Evolutionary conservation across 1,284 basidiomycete genomes (phyloP), one percentile per base, ranked within the genome.

Genomic region (Chondrostereum purpureum): DNA sequence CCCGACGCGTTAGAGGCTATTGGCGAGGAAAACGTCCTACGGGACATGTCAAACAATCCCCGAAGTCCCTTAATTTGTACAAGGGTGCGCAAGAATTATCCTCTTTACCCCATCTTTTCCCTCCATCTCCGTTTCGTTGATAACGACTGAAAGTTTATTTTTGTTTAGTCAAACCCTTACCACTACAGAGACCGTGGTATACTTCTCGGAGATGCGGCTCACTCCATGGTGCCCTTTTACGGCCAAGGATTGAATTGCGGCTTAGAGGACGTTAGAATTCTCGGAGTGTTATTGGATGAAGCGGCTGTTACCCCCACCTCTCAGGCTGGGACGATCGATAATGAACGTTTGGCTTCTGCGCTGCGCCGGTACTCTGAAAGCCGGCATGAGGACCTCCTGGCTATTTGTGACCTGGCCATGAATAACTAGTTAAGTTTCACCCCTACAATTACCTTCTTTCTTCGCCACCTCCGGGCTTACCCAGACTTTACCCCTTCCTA

Each of bases 181-280:
- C 88, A 94, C 63, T 93, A 90, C 73, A 80, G 80, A 62, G 90
- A 92, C 65, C 80, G 91, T 55, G 92, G 78, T 43, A 74, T 98
- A 31, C 76, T 99, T 44, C 69, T 99, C 41, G 95, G 95, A 41
- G 95, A 99, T 65, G 85, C 95, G 24, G 91, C 93, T 4, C 95
- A 99, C 66, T 88, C 90, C 35, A 97, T 97, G 92, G 90, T 94
- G 18, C 95, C 95, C 41, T 99, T 99, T 70, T 99, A 95, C 64
- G 95, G 93, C 17, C 95, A 99, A 72, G 95, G 95, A 14, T 77
- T 99, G 54, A 99, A 99, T 62, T 97, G 94, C 60, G 95, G 95
- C 8, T 77, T 99, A 46, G 95, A 99, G 68, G 95, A 99, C 64
- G 93, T 99, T 49, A 81, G 95, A 50, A 82, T 98, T 40, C 75